Base-by-base conservation (phyloP, 176 grass and related monocot species). In the Cenchrus purpureus region DNA sequence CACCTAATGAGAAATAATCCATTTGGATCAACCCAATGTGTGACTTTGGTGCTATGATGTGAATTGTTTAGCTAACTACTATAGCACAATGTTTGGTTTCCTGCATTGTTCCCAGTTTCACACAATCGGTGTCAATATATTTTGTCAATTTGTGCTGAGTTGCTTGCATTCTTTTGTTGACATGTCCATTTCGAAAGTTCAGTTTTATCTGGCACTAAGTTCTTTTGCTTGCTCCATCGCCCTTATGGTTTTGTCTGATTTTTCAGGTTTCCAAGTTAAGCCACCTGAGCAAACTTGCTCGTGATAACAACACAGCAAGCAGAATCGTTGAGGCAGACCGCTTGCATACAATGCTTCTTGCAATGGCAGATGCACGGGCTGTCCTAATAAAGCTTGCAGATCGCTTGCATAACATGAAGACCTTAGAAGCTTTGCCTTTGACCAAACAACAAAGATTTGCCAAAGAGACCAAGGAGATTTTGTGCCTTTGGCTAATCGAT, bases 281-380 rank as follows among this genome's bases (percentile, higher is more conserved):
- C 81, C 79, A 97, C 50, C 82, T 97, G 71, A 97, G 94, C 87
- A 89, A 97, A 56, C 89, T 91, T 87, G 94, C 91, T 72, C 87
- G 94, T 64, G 94, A 97, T 44, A 94, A 91, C 60, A 84, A 91
- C 76, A 97, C 91, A 40, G 94, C 91, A 42, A 90, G 85, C 78
- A 85, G 81, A 65, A 97, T 79, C 54, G 86, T 87, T 80, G 94
- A 97, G 59, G 94, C 91, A 25, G 94, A 97, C 32, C 87, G 94
- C 56, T 81, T 97, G 80, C 94, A 97, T 71, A 97, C 94, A n/a
- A 97, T 93, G 91, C 87, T 93, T 86, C 91, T 97, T 65, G 94
- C 91, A 17, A 97, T 97, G 94, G 86, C 89, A 64, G 94, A 97
- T 89, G 89, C 91, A 66, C 76, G 91, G 6, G 85, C 85, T 50